Conservation (phyloP, 352 stramenopile genomes). For the Phytophthora aleatoria region DNA sequence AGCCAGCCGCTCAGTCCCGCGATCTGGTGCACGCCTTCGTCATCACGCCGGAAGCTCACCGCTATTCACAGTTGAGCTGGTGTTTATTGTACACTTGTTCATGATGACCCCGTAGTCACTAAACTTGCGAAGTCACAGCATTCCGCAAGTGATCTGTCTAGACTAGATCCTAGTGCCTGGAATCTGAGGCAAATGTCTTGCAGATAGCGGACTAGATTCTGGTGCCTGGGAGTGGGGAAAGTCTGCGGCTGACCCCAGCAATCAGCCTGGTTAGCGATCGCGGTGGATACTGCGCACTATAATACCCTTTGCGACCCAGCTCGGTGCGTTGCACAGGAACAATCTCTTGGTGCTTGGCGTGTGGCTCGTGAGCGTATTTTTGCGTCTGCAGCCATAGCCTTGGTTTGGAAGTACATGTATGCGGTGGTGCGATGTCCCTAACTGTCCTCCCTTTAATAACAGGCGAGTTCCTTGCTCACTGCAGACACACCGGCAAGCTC, state of each 20-base stretch:
- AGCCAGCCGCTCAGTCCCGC: too few species aligned
- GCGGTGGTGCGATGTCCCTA: constrained; percentile 3
- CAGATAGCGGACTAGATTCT: neutral
- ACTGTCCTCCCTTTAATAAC: constrained; percentile 23
- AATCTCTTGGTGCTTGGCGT: constrained; percentile 29
- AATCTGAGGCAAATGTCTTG: constrained; percentile 2
- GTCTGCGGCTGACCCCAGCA: constrained; percentile 1
- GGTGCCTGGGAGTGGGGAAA: constrained; percentile 7
- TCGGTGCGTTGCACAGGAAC: constrained; percentile 11
- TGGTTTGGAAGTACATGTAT: neutral
- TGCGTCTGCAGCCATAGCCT: constrained; percentile 16
- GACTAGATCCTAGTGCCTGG: constrained; percentile 9
- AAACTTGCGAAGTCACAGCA: neutral
- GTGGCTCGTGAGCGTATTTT: constrained; percentile 20
- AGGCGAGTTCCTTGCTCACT: neutral
- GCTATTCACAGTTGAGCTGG: too few species aligned
- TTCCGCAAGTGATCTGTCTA: constrained; percentile 4
- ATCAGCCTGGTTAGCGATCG: constrained; percentile 7
- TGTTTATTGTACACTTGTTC: neutral
- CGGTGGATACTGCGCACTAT: constrained; percentile 1
- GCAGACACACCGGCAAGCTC: neutral
- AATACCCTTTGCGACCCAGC: neutral
- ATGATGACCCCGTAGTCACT: neutral
- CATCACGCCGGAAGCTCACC: too few species aligned
- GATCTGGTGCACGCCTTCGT: too few species aligned